Evolutionary conservation across 305 asterid genomes (phyloP), one percentile per base, ranked within the genome.

Genomic region (Solanum hybrid): DNA sequence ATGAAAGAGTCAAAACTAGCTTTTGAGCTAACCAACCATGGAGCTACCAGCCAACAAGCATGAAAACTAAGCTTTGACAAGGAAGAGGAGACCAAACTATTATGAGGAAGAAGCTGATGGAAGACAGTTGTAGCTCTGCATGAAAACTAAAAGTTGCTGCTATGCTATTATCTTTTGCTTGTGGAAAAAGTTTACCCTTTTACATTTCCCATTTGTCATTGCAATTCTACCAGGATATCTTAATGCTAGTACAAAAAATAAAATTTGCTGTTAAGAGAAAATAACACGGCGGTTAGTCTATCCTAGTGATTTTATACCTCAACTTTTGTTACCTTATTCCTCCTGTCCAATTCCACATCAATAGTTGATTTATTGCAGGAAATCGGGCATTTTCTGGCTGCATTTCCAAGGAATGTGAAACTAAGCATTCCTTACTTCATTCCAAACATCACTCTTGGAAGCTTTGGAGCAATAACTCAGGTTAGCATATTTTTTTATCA

Each of bases 381-480:
- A 93, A 94, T 96, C 92, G 99, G 99, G 89, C 99, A 97, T 93
- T 89, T 95, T 93, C 93, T 97, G 90, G 95, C 96, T 89, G 98
- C 99, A 27, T 95, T 96, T 91, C 99, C 99, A 6, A 94, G 97
- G 92, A 95, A 94, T 87, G 99, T 96, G 93, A 95, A 94, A 91
- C 92, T 97, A 79, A 95, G 99, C 93, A 96, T 96, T 93, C 99
- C 99, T 81, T 97, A 89, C 90, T 91, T 93, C 51, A 93, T 94
- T 34, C 99, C 99, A 41, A 97, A 97, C 91, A 96, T 96, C 90
- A 96, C 99, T 37, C 95, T 97, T 57, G 99, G 99, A 92, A 97
- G 97, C 93, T 97, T 97, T 95, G 99, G 99, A 85, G 99, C 99
- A 82, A 96, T 97, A 91, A 96, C 98, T 90, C 98, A 95, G 98